Base-by-base conservation (phyloP, 495 filamentous ascomycete genomes). In the Thermothielavioides terrestris region DNA sequence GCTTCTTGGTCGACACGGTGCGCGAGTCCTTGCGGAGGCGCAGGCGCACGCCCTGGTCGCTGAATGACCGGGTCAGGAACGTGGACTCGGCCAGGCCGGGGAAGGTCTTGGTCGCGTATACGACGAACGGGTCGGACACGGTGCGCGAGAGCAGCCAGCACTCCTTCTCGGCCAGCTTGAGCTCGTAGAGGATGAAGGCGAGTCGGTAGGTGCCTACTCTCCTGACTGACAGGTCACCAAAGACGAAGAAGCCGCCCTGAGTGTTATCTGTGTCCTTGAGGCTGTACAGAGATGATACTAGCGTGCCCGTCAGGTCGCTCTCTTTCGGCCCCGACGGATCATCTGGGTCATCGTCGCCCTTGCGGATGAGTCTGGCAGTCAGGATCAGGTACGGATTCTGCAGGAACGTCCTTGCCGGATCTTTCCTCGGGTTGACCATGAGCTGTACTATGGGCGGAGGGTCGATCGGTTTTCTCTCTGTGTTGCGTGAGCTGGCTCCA, bases 201-300 rank as follows among this genome's bases (percentile, higher is more conserved):
- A 97, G 72, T 22, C 86, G 74, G 55, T 81, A 94, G 5, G 76
- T 76, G 21, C 92, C 92, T 55, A 88, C 85, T 17, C 85, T 73
- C 63, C 86, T 84, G 22, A 94, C 80, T 0, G 91, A 95, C 15
- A 98, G 70, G 65, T 98, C 92, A 6, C 86, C 86, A 68, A 95
- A 97, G n/a, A 97, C 86, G 53, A 98, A 97, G 71, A 94, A 98
- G 2, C 86, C 89, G 11, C 89, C 90, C 75, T 96, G 91, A 78
- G 59, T 80, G 66, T 98, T 95, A 62, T 91, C 81, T 12, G 85
- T 80, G 63, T 97, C 89, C 66, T 97, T 97, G 53, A 97, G 69
- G 42, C 88, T 80, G 68, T 98, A 90, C 44, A 95, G 77, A 21
- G 92, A 98, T 17, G 92, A 97, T 23, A 91, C 88, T 46, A 91